phyloP scores from a whole-genome alignment of 352 stramenopile genomes.

The Globisporangium cylindrosporum region DNA sequence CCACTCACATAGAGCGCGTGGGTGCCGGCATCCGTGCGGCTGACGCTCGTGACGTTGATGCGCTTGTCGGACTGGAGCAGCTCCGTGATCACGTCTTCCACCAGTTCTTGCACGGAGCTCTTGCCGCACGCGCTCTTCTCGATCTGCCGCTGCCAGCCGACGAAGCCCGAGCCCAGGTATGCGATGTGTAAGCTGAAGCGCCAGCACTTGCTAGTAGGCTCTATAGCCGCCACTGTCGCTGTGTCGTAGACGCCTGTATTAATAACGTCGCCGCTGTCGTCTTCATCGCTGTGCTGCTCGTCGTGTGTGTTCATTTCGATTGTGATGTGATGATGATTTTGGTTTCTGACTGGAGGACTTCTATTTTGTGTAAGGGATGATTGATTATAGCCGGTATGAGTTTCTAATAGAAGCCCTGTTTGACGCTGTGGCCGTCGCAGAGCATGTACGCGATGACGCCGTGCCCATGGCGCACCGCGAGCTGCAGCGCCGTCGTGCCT shows the following conservation, averaged over 20 bases:
- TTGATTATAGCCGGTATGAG: not conserved
- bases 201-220: slow-evolving; percentile 19
- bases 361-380: not conserved
- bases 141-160: slow-evolving; percentile 78
- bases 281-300: not conserved
- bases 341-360: not conserved
- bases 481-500: slow-evolving; percentile 57
- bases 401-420: slow-evolving; percentile 58
- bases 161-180: slow-evolving; percentile 71
- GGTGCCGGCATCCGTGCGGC: slow-evolving; percentile 79
- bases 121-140: slow-evolving; percentile 44
- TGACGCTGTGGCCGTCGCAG: slow-evolving; percentile 44
- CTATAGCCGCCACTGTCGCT: not conserved
- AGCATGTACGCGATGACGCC: slow-evolving; percentile 62
- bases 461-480: slow-evolving; percentile 65
- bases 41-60: slow-evolving; percentile 83
- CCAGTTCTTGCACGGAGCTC: slow-evolving; percentile 75
- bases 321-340: no score
- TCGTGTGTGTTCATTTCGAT: not conserved
- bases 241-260: not conserved
- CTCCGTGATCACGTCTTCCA: slow-evolving; percentile 67
- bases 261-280: slow-evolving; percentile 2
- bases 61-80: slow-evolving; percentile 39
- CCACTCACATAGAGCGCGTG: slow-evolving; percentile 76
- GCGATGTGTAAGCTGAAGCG: slow-evolving; percentile 74